Base-by-base conservation (phyloP, 2,329 filamentous ascomycete genomes). In the Phyllosticta paracitricarpa region DNA sequence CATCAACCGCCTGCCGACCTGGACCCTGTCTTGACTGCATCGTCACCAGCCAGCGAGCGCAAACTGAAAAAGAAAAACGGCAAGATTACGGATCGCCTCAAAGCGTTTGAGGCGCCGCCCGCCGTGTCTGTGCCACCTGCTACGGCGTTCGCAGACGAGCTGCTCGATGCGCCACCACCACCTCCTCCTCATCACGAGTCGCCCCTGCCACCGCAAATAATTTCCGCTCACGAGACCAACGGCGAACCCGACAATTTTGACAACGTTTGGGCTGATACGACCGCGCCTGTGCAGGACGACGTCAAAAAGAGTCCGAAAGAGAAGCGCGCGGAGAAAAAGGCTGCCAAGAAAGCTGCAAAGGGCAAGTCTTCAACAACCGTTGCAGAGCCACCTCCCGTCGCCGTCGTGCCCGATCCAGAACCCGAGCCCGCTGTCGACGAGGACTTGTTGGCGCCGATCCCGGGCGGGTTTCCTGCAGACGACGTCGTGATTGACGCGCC, bases 381-480 rank as follows among this genome's bases (percentile, higher is more conserved):
- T 35, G 8, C 28, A n/a, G 54, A 56, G 22, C 54, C 54, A n/a
- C 56, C 56, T 14, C 53, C 54, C 24, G 40, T 30, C 51, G 14
- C 56, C 10, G 33, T 56, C 26, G 54, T 56, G 33, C 56, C 54
- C 10, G 56, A 59, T 51, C 57, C 63, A 14, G 64, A 64, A 53
- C 28, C 61, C 48, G 59, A 59, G 28, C 24, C 22, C 57, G 54
- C 51, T 33, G 63, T 66, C 30, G 65, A 67, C 52, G 67, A 22
- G 19, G 19, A 70, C 25, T 66, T 72, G 22, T 61, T 70, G 19
- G 72, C 73, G 26, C 77, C 78, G 25, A 70, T 79, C 10, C 76
- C 77, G 40, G 78, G 78, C 56, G 77, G 76, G 9, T 80, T 80
- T 56, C 78, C 78, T 61, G 78, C 79, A 66, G 76, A 78, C 40